These are phyloP conservation scores for Spergularia bocconei DNA, from an alignment of 148 eudicot genomes.

Conservation along the genomic window DNA sequence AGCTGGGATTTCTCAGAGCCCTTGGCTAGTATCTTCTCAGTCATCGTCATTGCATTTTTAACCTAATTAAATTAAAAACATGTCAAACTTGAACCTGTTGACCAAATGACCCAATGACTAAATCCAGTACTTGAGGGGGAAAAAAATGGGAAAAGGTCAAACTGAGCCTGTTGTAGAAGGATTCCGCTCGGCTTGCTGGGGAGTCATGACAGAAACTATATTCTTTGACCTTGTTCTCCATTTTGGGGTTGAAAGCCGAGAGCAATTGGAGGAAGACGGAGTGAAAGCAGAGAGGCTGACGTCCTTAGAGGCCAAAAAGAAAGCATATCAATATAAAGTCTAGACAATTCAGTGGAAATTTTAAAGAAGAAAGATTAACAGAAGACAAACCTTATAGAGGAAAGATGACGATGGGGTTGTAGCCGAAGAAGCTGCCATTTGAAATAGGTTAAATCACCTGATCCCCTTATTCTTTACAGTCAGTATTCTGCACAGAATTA, in stretches of 20 bases:
- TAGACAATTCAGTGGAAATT: neutral
- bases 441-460: neutral
- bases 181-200: slow-evolving; percentile 61
- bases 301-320: slow-evolving; percentile 41
- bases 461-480: neutral
- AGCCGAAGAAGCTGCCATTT: slow-evolving; percentile 43
- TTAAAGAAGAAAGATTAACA: neutral
- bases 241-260: slow-evolving; percentile 32
- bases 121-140: neutral
- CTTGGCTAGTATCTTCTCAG: slow-evolving; percentile 86
- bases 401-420: slow-evolving; percentile 43
- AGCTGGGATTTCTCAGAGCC: slow-evolving; percentile 69
- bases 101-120: neutral
- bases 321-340: neutral
- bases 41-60: slow-evolving; percentile 86
- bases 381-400: slow-evolving; percentile 36
- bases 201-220: slow-evolving; percentile 69
- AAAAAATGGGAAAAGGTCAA: slow-evolving; percentile 13
- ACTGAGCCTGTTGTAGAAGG: slow-evolving; percentile 88
- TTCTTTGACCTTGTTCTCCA: slow-evolving; percentile 42
- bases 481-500: neutral
- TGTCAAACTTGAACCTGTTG: neutral
- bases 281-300: slow-evolving; percentile 58
- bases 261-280: slow-evolving; percentile 29
- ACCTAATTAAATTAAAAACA: slow-evolving; percentile 41